Percentiles rank a stretch among this genome's conserved stretches.
phyloP scores from a whole-genome alignment of 1,284 basidiomycete species.

The Wallemia mellicola region DNA sequence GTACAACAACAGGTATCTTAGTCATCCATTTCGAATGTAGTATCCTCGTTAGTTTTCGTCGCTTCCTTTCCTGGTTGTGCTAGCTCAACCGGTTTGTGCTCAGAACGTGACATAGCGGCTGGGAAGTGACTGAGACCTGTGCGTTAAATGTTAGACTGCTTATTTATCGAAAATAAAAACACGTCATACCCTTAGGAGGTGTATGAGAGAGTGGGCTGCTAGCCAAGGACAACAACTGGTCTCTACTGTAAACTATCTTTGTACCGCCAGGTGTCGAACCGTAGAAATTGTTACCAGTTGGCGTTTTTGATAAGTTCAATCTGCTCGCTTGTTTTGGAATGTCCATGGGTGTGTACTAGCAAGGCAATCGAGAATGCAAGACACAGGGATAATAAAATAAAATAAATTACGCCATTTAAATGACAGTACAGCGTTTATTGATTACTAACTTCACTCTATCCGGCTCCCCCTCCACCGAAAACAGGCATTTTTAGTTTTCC shows the following conservation, averaged over 20 bases:
- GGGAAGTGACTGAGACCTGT: neutral
- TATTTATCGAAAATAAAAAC: too few relatives aligned
- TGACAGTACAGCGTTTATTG: too few relatives aligned
- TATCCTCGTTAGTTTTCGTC: neutral
- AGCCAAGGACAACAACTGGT: neutral
- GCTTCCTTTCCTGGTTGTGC: neutral
- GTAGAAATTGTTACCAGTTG: neutral
- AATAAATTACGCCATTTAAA: too few relatives aligned
- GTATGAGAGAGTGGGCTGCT: neutral
- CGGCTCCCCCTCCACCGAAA: too few relatives aligned
- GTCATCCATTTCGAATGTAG: neutral
- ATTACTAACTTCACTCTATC: too few relatives aligned
- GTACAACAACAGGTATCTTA: neutral
- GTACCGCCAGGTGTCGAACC: neutral
- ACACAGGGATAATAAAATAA: too few relatives aligned
- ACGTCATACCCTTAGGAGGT: neutral
- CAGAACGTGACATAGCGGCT: neutral
- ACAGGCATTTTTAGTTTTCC: too few relatives aligned
- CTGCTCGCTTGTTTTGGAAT: neutral
- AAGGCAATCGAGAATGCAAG: neutral
- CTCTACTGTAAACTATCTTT: neutral
- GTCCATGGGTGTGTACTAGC: neutral
- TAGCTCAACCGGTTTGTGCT: too few relatives aligned
- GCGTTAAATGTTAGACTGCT: neutral
- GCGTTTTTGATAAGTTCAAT: neutral